Percentiles rank a stretch among this genome's conserved stretches.
These are phyloP conservation scores for Kalaharituber pfeilii DNA, from an alignment of 2,329 filamentous ascomycete species.

Conservation along the genomic window DNA sequence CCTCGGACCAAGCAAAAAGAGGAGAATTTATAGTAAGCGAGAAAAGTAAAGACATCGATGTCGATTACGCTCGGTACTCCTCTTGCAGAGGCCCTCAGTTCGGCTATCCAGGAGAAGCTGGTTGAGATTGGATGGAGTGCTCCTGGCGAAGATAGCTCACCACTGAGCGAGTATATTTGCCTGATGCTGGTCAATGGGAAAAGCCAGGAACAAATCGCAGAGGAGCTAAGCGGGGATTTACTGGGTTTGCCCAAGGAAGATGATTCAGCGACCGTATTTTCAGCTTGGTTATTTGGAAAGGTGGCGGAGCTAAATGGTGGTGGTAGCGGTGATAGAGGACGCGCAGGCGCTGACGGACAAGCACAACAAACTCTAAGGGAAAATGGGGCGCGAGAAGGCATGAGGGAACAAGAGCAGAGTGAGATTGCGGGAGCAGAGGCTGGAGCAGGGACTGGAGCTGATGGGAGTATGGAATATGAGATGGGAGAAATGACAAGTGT, in stretches of 20 bases:
- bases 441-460: background rate
- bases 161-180: constrained; percentile 88
- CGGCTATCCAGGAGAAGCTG: constrained; percentile 74
- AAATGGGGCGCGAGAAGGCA: background rate
- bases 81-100: constrained; percentile 65
- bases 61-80: constrained; percentile 67
- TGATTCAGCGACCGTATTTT: constrained; percentile 63
- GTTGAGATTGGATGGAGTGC: constrained; percentile 85
- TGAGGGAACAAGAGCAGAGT: constrained; percentile 12
- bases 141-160: constrained; percentile 60
- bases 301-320: constrained; percentile 45
- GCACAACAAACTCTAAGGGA: background rate
- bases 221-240: constrained; percentile 74
- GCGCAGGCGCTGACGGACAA: background rate
- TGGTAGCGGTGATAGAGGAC: background rate
- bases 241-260: constrained; percentile 70
- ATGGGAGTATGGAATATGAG: background rate
- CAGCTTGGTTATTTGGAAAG: constrained; percentile 84
- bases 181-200: constrained; percentile 95
- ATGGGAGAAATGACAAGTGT: background rate
- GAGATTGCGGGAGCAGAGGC: constrained; percentile 23
- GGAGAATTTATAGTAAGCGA: too few species aligned
- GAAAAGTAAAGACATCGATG: too few species aligned
- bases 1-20: too few species aligned
- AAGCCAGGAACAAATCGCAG: constrained; percentile 72